Evolutionary conservation across 139 green algal genomes (phyloP), one percentile per base, ranked within the genome.

Genomic region (Helicosporidium sp.): DNA sequence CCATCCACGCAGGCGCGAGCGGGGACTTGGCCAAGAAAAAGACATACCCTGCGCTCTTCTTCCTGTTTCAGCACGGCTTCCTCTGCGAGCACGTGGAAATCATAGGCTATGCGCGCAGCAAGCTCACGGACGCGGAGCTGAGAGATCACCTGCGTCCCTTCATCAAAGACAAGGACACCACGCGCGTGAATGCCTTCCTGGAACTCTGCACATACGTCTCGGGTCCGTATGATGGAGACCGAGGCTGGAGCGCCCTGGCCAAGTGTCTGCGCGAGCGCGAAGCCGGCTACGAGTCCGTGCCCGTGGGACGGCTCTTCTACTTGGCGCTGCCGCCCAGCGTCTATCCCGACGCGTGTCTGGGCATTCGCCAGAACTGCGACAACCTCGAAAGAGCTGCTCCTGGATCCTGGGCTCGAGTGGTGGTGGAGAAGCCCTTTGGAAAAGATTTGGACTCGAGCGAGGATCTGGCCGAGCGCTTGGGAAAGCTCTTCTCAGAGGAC

Each of bases 361-460:
- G 53, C 12, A 29, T 61, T 18, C 63, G 53, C 37, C 27, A 57
- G 5, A 42, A 66, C 29, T 69, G 59, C 55, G 25, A 46, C 22
- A 16, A 52, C 6, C 27, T 66, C 7, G n/a, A 19, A 1, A 4
- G 10, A 5, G 22, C 26, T 44, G 51, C 53, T 61, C 50, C 26
- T 69, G 57, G 50, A 50, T 78, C 36, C 31, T 88, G 69, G 66
- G 34, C 77, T 41, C 64, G 75, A 5, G 51, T 84, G 17, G 74
- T 92, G 35, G 62, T 92, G 25, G 80, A 92, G 61, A 90, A 90
- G 64, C 79, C 79, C 1, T 95, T 95, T 64, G 83, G 83, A 24
- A 66, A 60, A 13, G 86, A 96, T 69, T 62, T 90, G 33, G 49
- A 68, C 17, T 72, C 56, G 46, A 75, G 65, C n/a, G 86, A 95